Percentiles rank a stretch among this genome's conserved stretches.
Conservation (phyloP, 139 green algal genomes). For the Gonium pectorale region DNA sequence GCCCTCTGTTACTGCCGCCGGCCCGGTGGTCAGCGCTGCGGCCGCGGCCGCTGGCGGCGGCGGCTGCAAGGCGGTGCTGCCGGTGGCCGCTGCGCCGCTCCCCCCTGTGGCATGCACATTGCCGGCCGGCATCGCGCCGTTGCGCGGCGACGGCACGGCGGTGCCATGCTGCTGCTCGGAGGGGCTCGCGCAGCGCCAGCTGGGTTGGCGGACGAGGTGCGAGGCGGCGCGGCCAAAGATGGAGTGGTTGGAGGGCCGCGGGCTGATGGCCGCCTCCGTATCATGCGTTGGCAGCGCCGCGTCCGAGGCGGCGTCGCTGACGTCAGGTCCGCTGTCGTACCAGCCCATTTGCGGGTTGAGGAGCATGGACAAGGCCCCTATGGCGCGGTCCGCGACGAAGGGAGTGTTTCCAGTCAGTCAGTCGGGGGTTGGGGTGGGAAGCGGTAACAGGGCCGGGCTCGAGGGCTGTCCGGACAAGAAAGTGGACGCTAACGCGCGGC, state of each 20-base stretch:
- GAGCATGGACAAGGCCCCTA: constrained; percentile 32
- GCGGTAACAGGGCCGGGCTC: too few species aligned
- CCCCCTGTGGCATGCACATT: background rate
- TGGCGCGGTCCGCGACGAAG: too few species aligned
- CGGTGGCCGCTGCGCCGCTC: background rate
- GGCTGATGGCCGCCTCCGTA: constrained; percentile 30
- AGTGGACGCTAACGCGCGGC: too few species aligned
- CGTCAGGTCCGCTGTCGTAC: constrained; percentile 37
- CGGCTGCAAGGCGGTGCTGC: background rate
- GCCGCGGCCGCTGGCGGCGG: background rate
- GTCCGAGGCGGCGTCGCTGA: constrained; percentile 23
- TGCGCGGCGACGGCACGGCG: background rate
- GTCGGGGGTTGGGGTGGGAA: too few species aligned
- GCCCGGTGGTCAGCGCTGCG: too few species aligned
- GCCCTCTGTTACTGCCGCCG: background rate
- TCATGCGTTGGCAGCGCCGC: constrained; percentile 30
- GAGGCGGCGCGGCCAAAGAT: constrained; percentile 10
- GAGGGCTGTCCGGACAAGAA: too few species aligned
- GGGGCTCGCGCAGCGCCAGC: background rate
- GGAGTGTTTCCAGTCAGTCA: too few species aligned
- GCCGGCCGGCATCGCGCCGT: background rate
- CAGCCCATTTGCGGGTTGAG: constrained; percentile 10
- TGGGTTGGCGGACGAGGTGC: background rate
- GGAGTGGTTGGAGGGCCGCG: background rate
- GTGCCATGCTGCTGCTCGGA: background rate